Evolutionary conservation across 345 rosid species (phyloP).

Genomic region (Eucalyptus regnans): DNA sequence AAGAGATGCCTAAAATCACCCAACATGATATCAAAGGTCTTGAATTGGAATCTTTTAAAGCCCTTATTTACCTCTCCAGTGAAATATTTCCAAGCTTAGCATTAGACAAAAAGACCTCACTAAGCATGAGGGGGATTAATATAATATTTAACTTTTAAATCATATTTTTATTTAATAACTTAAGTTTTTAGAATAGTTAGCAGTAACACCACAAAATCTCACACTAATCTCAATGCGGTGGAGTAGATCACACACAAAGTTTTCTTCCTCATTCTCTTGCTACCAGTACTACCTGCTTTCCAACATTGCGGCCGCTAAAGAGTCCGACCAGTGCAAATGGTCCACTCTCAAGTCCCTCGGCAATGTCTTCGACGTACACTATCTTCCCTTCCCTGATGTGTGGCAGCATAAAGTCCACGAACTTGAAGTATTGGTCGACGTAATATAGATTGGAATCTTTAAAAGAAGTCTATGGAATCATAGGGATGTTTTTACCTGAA

Average conservation of each 20-base stretch:
- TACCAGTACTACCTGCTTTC: slow-evolving; percentile 37
- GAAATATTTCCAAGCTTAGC: neutral
- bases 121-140: neutral
- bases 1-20: too few relatives aligned
- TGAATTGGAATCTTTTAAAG: too few relatives aligned
- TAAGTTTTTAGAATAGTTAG: neutral
- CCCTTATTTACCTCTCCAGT: neutral
- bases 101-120: neutral
- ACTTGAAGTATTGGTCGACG: slow-evolving; percentile 21
- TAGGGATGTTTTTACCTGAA: neutral
- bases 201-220: neutral
- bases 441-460: neutral
- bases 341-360: slow-evolving; percentile 39
- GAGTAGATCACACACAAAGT: neutral
- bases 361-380: slow-evolving; percentile 46
- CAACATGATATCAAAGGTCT: too few relatives aligned
- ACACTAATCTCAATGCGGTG: neutral
- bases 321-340: slow-evolving; percentile 44
- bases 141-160: too few relatives aligned
- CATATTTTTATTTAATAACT: accelerated
- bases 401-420: slow-evolving; percentile 23
- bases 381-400: slow-evolving; percentile 35
- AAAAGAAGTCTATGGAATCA: too few relatives aligned
- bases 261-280: neutral
- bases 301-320: slow-evolving; percentile 41